Evolutionary conservation across 768 basidiomycete species (phyloP), one percentile per base, ranked within the genome.

Genomic region (Tephrocybe sp.): DNA sequence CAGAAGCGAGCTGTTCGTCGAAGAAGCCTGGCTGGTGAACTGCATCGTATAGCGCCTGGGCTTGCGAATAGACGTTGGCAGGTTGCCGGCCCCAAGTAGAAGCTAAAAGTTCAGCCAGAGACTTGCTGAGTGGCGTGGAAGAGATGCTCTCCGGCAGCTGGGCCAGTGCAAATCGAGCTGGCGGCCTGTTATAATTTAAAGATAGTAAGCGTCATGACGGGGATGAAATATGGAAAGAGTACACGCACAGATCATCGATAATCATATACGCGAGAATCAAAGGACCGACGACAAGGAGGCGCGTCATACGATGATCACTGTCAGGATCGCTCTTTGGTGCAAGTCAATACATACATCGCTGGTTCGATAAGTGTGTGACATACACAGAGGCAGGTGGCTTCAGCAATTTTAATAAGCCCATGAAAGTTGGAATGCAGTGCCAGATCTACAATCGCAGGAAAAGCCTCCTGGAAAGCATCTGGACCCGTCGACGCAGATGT

Each of bases 221-320:
- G 23, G 9, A 14, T 11, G 16, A 16, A 3, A 14, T 17, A 14
- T 9, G 7, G 11, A 14, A 2, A 35, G 4, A 26, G 11, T 8
- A 20, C 5, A 67, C 84, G 61, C 58, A 85, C 87, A 83, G 60
- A 51, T 87, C 75, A 57, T 89, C 81, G 35, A 75, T 49, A 38
- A 84, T 83, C 38, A 89, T 70, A 66, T 87, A 84, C 4, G 78
- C 75, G 11, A 90, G 73, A 17, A 86, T 79, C 30, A 89, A 67
- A 12, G 86, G 85, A 3, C 76, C 74, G 10, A 77, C 72, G 31
- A 85, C 60, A 32, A 86, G 67, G 16, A 89, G 59, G 39, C 80
- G 75, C 31, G 70, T 72, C 34, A 63, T 62, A 39, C 71, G 69
- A 19, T 63, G 70, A 32, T 77, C 74, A 53, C 63, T 69, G 34